Evolutionary conservation across 768 basidiomycete genomes (phyloP), one percentile per base, ranked within the genome.

Genomic region (Boletus speciosus): DNA sequence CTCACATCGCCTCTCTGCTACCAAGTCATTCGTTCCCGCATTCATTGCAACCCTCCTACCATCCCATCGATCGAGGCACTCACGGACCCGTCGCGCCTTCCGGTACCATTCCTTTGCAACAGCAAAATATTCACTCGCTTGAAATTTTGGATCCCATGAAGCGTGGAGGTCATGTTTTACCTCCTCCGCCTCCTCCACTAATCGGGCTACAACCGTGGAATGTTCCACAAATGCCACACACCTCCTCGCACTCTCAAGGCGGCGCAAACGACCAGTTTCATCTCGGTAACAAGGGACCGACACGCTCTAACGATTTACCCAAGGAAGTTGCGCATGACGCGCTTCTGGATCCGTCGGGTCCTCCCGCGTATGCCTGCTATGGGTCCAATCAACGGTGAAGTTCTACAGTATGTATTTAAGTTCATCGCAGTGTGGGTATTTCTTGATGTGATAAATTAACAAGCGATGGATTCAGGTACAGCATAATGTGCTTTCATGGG

Each of bases 241-340:
- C 29, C 4, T 45, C 37, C 12, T 29, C 27, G 14, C 47, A 41
- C 48, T 52, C 57, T 39, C 53, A 49, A 29, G 54, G 57, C 39
- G 35, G 19, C 25, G 19, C 45, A 21, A 36, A 25, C 16, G 36
- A 42, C 56, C 36, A 48, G n/a, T 44, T 52, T 48, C 38, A 27
- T 29, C 47, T 47, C 39, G 15, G 50, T 54, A 36, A 52, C 54
- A 38, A 52, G 51, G 52, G 21, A 58, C 52, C 41, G 2, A 21
- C 31, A 21, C 21, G 32, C 27, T 60, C 48, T 31, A 57, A 58
- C 12, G 48, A 57, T 23, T n/a, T 52, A 38, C 45, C 56, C 32
- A 54, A 47, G 41, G 43, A 48, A 55, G 51, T 52, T 36, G 55
- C 49, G 12, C 41, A 35, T 43, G 55, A 57, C 27, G 46, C 54